phyloP scores from a whole-genome alignment of 192 early-diverging fungal genomes.

The Umbelopsis sp. region DNA sequence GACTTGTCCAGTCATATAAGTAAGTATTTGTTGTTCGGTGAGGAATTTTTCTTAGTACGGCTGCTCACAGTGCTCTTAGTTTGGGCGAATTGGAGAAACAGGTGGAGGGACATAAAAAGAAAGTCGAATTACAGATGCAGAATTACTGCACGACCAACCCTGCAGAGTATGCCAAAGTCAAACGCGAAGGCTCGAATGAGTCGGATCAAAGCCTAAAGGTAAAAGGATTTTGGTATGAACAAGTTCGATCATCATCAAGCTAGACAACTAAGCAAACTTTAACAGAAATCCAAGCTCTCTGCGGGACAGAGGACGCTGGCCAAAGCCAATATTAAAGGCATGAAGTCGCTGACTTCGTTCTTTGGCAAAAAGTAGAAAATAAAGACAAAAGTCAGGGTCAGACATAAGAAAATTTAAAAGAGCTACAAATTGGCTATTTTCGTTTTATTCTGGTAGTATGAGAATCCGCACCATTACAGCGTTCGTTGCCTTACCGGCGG shows the following conservation, averaged over 20 bases:
- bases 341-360: conserved; percentile 49
- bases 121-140: neutral
- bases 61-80: neutral
- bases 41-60: no score
- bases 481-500: conserved; percentile 4
- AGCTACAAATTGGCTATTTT: neutral
- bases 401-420: neutral
- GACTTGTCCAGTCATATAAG: neutral
- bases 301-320: conserved; percentile 43
- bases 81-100: conserved; percentile 9
- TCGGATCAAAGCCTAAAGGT: conserved; percentile 12
- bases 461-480: conserved; percentile 23
- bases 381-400: neutral
- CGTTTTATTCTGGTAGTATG: neutral
- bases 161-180: conserved; percentile 12
- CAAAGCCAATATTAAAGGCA: conserved; percentile 52
- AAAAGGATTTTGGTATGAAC: no score
- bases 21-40: neutral
- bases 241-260: no score
- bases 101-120: conserved; percentile 13
- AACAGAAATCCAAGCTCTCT: conserved; percentile 52
- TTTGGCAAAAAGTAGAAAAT: conserved; percentile 47
- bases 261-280: no score
- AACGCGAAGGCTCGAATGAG: neutral
- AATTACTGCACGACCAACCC: conserved; percentile 11